Conservation (phyloP, 441 rosid genomes). For the Pelargonium citronellum region DNA sequence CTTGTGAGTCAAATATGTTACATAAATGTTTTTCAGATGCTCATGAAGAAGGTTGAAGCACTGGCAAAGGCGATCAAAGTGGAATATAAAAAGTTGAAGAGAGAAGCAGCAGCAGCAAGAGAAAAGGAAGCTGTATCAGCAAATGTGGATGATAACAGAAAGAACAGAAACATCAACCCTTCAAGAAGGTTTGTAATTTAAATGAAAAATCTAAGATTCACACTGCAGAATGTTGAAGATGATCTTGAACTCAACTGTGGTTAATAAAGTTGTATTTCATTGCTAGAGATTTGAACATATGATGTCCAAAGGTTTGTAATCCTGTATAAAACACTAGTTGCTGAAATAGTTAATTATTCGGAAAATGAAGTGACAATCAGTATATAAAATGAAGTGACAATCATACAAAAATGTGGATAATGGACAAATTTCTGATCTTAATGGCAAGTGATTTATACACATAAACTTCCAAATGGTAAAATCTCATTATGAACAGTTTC, state of each 20-base stretch:
- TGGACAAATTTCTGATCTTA: too few relatives aligned
- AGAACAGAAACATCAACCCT: slow-evolving; percentile 28
- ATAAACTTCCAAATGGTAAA: too few relatives aligned
- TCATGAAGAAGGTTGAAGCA: slow-evolving; percentile 67
- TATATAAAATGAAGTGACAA: too few relatives aligned
- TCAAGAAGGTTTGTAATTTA: slow-evolving; percentile 37
- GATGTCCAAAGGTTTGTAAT: slow-evolving; percentile 20
- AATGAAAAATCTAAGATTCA: slow-evolving; percentile 12
- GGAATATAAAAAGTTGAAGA: slow-evolving; percentile 67
- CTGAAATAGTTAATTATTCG: too few relatives aligned
- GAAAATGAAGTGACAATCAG: too few relatives aligned
- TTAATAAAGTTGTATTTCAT: slow-evolving; percentile 10
- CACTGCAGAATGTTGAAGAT: slow-evolving; percentile 17
- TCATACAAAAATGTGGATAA: too few relatives aligned
- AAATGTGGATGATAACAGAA: slow-evolving; percentile 38
- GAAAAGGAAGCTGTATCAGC: slow-evolving; percentile 47
- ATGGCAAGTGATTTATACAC: too few relatives aligned
- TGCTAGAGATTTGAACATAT: slow-evolving; percentile 25
- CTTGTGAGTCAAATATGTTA: background rate
- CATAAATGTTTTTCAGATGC: slow-evolving; percentile 39
- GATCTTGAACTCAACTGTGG: background rate
- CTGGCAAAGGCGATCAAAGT: slow-evolving; percentile 61
- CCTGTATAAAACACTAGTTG: background rate
- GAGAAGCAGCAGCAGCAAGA: slow-evolving; percentile 57
- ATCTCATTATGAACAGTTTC: too few relatives aligned